Base-by-base conservation (phyloP, 345 rosid species). In the Turritis glabra region DNA sequence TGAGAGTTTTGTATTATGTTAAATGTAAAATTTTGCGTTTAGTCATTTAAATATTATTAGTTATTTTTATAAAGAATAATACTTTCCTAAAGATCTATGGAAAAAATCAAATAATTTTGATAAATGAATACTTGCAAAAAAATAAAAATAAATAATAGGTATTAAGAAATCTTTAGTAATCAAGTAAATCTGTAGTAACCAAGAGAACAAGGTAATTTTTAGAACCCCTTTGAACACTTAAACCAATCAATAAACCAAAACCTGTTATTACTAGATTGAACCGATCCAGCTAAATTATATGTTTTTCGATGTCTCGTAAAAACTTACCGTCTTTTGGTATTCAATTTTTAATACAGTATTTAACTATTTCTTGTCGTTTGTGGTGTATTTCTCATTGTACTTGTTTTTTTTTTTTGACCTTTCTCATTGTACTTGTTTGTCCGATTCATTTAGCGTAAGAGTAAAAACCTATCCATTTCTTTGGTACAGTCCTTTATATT, bases 381-480 rank as follows among this genome's bases (percentile, higher is more conserved):
- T 50, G 27, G 37, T 75, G 74, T 67, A 50, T 75, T 55, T 52
- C 44, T 75, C 69, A 52, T 51, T 40, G 79, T 52, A 75, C 79
- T 75, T 68, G 79, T 75, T 60, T 75, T n/a, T n/a, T n/a, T n/a
- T n/a, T n/a, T n/a, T n/a, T n/a, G n/a, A n/a, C n/a, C n/a, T 75
- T 55, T 52, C 44, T 75, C 69, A 52, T 51, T 40, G 79, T 52
- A 75, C 79, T 75, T 68, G 79, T 75, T 60, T 75, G 79, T 75
- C 79, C 64, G 74, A 27, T 60, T 75, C 74, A 60, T 40, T 30
- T 53, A 60, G 69, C 26, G 54, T 38, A 51, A 67, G 60, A 58
- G 73, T 58, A 60, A 50, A 57, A 67, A 75, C 78, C 54, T 58
- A 67, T 75, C 73, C 60, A 37, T 75, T 75, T 48, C 43, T 66